Evolutionary conservation across 2,329 filamentous ascomycete genomes (phyloP).

Genomic region (Alternaria incomplexa): DNA sequence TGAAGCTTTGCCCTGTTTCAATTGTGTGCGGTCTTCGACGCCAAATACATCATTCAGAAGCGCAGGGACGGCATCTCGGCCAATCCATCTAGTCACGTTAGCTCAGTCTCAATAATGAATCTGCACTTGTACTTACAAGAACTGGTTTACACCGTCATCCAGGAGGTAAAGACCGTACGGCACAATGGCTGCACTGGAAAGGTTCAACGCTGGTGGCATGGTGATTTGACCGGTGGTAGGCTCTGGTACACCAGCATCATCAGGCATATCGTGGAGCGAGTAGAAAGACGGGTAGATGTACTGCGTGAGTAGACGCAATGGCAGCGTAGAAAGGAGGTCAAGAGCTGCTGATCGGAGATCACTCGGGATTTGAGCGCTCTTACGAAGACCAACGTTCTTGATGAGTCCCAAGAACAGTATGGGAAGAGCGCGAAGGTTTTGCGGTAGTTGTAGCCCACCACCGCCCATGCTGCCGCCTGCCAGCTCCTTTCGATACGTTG

Average conservation of each 20-base stretch:
- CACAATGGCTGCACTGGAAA: slow-evolving; percentile 86
- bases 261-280: slow-evolving; percentile 78
- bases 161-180: slow-evolving; percentile 94
- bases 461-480: slow-evolving; percentile 94
- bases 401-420: slow-evolving; percentile 92
- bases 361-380: slow-evolving; percentile 47
- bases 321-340: slow-evolving; percentile 91
- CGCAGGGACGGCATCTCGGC: slow-evolving; percentile 89
- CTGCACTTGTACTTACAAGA: slow-evolving; percentile 59
- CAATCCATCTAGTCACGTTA: slow-evolving; percentile 70
- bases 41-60: slow-evolving; percentile 91
- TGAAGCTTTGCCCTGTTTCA: slow-evolving; percentile 89
- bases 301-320: slow-evolving; percentile 86
- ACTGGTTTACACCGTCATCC: slow-evolving; percentile 96
- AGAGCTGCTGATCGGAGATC: slow-evolving; percentile 93
- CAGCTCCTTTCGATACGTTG: slow-evolving; percentile 96
- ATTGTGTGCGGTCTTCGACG: slow-evolving; percentile 77
- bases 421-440: slow-evolving; percentile 86
- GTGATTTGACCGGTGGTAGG: slow-evolving; percentile 86
- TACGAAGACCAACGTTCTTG: slow-evolving; percentile 74
- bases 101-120: background rate
- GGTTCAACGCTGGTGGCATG: slow-evolving; percentile 81
- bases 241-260: slow-evolving; percentile 85
- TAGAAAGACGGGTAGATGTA: slow-evolving; percentile 69
- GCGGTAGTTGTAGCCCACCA: slow-evolving; percentile 89